phyloP scores from a whole-genome alignment of 768 basidiomycete genomes.

The Pulveroboletus sp. region DNA sequence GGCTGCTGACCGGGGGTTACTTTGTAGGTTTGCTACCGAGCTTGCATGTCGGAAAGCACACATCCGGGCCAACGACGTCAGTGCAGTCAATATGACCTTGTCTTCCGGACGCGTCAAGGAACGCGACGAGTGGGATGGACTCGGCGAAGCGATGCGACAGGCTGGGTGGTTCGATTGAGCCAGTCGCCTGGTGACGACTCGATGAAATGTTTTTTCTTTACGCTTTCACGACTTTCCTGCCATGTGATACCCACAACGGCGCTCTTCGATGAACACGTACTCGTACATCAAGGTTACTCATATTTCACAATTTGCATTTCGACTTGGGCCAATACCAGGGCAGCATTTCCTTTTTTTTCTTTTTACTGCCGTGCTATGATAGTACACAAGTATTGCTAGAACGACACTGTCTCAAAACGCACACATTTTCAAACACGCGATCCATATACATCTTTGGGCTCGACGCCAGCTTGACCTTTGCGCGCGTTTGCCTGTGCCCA shows the following conservation, averaged over 20 bases:
- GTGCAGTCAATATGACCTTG: slow-evolving; percentile 3
- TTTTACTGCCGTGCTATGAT: neutral
- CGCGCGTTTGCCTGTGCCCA: slow-evolving; percentile 87
- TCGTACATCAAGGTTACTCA: neutral
- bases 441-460: slow-evolving; percentile 76
- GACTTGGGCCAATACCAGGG: too few species aligned
- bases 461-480: slow-evolving; percentile 77
- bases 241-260: slow-evolving; percentile 1
- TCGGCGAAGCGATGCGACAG: slow-evolving; percentile 67
- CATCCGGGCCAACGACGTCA: neutral
- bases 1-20: neutral
- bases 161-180: slow-evolving; percentile 69
- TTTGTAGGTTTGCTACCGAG: slow-evolving; percentile 73
- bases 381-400: slow-evolving; percentile 2
- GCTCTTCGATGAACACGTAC: neutral
- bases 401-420: neutral
- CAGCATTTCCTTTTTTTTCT: neutral
- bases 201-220: neutral
- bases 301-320: neutral
- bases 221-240: neutral
- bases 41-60: slow-evolving; percentile 68
- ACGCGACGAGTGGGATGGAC: slow-evolving; percentile 56
- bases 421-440: slow-evolving; percentile 42
- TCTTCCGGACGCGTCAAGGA: slow-evolving; percentile 27
- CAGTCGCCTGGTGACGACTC: neutral